phyloP scores from a whole-genome alignment of 371 early-diverging fungal species.

The Funneliformis caledonium region DNA sequence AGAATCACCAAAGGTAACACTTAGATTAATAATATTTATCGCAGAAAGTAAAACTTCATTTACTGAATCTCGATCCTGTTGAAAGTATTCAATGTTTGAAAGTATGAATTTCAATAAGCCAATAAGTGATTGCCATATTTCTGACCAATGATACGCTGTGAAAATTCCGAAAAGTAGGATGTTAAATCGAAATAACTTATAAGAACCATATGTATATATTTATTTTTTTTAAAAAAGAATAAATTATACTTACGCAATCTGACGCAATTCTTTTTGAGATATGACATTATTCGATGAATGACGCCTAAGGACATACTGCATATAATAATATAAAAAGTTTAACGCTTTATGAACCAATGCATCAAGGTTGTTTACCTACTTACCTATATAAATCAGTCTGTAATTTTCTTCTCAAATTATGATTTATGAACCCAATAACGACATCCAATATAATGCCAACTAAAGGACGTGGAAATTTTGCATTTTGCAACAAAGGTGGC shows the following conservation, averaged over 20 bases:
- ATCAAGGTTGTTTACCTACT: not conserved
- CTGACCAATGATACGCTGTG: conserved; percentile 53
- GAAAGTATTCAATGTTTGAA: conserved; percentile 41
- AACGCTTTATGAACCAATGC: not conserved
- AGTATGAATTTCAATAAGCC: conserved; percentile 48
- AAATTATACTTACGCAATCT: conserved; percentile 45
- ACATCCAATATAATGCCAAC: conserved; percentile 48
- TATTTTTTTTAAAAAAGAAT: not conserved
- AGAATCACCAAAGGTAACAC: conserved; percentile 51
- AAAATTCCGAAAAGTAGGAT: not conserved
- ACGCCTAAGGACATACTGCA: conserved; percentile 46
- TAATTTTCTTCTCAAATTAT: conserved; percentile 54
- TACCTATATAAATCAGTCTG: conserved; percentile 50
- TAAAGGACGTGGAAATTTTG: conserved; percentile 46
- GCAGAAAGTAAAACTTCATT: conserved; percentile 44
- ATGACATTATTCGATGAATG: conserved; percentile 49
- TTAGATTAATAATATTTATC: conserved; percentile 50
- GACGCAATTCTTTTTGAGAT: conserved; percentile 47
- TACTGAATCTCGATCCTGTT: conserved; percentile 45
- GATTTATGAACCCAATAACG: conserved; percentile 48
- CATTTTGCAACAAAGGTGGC: conserved; percentile 47
- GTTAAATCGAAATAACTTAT: not conserved
- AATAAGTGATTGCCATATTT: conserved; percentile 52
- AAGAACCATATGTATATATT: not conserved
- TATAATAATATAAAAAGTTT: not conserved